Base-by-base conservation (phyloP, 2,329 filamentous ascomycete genomes). In the Herpomyces periplanetae region DNA sequence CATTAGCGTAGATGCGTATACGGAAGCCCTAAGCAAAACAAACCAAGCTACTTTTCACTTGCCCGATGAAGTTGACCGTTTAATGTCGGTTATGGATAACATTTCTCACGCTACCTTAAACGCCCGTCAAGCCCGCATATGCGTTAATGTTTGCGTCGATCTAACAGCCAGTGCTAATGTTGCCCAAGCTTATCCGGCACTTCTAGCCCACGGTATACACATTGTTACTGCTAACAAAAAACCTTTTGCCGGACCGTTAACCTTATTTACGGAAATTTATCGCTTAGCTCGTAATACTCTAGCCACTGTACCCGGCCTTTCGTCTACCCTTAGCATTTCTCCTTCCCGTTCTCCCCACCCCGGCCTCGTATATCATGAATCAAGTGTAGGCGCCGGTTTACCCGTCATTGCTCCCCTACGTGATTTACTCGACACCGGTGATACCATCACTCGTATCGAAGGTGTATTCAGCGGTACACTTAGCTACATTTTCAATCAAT, bases 201-300 rank as follows among this genome's bases (percentile, higher is more conserved):
- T 85, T 38, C 45, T 96, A 24, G 50, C 53, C 31, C 54, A 57
- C 26, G 75, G 73, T 6, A 60, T 96, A 38, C 75, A 58, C 39
- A 57, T 96, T 30, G 68, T 91, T 11, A 96, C 80, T 1, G 73
- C 80, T 16, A 96, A 91, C 49, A 96, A 96, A 48, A 96, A 96
- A 43, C 75, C 65, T 7, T 96, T 96, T 42, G 84, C 69, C 0
- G 59, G 64, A 22, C 57, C 54, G 17, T 58, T 66, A 31, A 47
- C 56, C 29, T 45, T 87, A 21, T 96, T 75, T 73, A 52, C 66
- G 32, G 55, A 64, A 26, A 88, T 96, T 34, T 84, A 85, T 39
- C 42, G 45, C 3, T 51, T 66, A 1, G 61, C 71, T 1, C 47
- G 51, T 18, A 46, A 50, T 1, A 63, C 62, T 16, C n/a, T n/a